phyloP scores from a whole-genome alignment of 305 asterid genomes.

The Caryopteris hybrid region DNA sequence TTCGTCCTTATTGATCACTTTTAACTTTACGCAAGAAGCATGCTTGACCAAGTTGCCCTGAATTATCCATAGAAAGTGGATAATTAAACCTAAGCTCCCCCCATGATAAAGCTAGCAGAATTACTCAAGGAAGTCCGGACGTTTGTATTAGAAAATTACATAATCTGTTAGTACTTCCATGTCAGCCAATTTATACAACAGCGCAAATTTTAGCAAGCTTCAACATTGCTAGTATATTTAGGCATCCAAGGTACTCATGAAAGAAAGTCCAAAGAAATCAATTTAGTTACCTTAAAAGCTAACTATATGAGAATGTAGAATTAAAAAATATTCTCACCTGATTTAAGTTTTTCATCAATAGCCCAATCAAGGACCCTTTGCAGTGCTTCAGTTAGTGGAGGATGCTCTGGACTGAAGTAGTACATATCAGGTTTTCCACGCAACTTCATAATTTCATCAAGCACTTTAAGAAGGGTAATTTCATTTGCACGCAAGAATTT shows the following conservation, averaged over 20 bases:
- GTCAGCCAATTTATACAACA: neutral
- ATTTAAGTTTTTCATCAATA: conserved; percentile 52
- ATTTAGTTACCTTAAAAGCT: neutral
- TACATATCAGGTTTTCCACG: conserved; percentile 42
- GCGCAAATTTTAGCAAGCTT: neutral
- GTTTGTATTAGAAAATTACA: no score
- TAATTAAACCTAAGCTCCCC: no score
- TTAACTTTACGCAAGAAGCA: neutral
- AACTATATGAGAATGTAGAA: neutral
- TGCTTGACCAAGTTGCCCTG: neutral
- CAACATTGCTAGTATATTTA: neutral
- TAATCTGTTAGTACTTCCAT: no score
- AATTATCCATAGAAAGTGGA: neutral
- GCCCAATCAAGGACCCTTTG: conserved; percentile 77
- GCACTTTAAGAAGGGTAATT: conserved; percentile 56
- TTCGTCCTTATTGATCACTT: neutral
- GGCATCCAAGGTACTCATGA: neutral
- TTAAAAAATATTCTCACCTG: conserved; percentile 33
- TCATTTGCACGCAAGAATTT: conserved; percentile 51
- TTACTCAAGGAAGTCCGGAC: neutral
- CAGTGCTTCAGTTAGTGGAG: conserved; percentile 66
- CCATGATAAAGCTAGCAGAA: no score
- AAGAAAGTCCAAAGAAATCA: neutral
- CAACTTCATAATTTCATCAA: conserved; percentile 51
- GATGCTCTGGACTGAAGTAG: conserved; percentile 58